These are phyloP conservation scores for Darksidea phi DNA, from an alignment of 495 filamentous ascomycete species.

Conservation along the genomic window DNA sequence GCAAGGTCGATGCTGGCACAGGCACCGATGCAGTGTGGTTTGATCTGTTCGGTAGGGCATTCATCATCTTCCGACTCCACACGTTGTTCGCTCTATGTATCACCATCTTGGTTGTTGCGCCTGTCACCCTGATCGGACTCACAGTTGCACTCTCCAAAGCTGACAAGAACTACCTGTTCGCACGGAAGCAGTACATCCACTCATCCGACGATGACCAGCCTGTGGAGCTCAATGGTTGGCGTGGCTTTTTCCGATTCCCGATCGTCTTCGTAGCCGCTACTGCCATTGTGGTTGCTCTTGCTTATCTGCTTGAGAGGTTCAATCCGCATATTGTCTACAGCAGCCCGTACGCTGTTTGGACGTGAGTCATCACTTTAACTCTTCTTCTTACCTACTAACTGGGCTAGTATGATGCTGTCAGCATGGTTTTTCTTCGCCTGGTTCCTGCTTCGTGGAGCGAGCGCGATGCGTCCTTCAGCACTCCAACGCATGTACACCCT, in stretches of 20 bases:
- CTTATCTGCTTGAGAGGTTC: conserved; percentile 72
- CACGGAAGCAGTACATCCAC: conserved; percentile 56
- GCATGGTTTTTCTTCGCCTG: conserved; percentile 78
- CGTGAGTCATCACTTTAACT: conserved; percentile 20
- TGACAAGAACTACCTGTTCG: conserved; percentile 83
- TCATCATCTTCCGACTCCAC: conserved; percentile 74
- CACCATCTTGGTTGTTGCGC: conserved; percentile 72
- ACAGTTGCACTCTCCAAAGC: conserved; percentile 63
- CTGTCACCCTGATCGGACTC: conserved; percentile 66
- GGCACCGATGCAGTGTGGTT: conserved; percentile 86
- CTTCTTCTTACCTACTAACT: not conserved
- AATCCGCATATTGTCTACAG: conserved; percentile 89
- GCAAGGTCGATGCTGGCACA: conserved; percentile 63
- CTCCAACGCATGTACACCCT: conserved; percentile 77
- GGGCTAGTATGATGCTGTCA: conserved; percentile 70
- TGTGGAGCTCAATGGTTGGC: conserved; percentile 69
- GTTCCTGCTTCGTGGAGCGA: conserved; percentile 79
- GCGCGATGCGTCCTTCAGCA: conserved; percentile 80
- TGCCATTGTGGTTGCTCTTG: conserved; percentile 66
- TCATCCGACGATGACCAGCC: conserved; percentile 59
- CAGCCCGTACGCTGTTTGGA: conserved; percentile 70
- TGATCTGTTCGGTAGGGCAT: conserved; percentile 79
- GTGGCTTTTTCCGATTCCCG: conserved; percentile 81
- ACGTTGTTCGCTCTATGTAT: conserved; percentile 87
- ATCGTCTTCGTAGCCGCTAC: conserved; percentile 70